phyloP scores from a whole-genome alignment of 2,329 filamentous ascomycete genomes.

The Aspergillus costaricaensis region DNA sequence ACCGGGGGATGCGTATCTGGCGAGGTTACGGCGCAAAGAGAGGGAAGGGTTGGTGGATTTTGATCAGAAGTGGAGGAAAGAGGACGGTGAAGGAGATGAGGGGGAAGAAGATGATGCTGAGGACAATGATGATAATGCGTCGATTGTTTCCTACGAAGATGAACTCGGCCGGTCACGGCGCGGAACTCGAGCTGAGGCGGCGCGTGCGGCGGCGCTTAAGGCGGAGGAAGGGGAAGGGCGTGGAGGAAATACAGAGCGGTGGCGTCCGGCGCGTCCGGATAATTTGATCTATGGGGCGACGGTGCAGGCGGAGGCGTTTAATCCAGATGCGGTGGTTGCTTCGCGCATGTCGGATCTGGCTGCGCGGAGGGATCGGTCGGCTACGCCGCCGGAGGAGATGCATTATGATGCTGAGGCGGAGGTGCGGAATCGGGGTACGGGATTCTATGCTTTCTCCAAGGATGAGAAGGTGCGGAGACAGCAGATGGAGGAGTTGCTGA shows the following conservation, averaged over 20 bases:
- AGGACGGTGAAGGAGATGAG: conserved; percentile 45
- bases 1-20: conserved; percentile 43
- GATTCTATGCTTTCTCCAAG: conserved; percentile 85
- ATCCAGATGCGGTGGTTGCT: conserved; percentile 64
- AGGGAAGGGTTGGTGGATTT: conserved; percentile 76
- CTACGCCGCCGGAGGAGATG: conserved; percentile 74
- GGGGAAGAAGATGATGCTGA: conserved; percentile 42
- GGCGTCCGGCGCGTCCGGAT: conserved; percentile 58
- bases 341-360: conserved; percentile 78
- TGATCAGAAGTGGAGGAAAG: conserved; percentile 90
- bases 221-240: conserved; percentile 26
- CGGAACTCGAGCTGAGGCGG: conserved; percentile 69
- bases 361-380: conserved; percentile 72
- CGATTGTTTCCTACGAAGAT: conserved; percentile 83
- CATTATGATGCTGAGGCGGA: conserved; percentile 88
- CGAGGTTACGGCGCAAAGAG: conserved; percentile 62
- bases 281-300: conserved; percentile 82
- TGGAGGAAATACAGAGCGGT: conserved; percentile 24
- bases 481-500: conserved; percentile 76
- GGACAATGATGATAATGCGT: conserved; percentile 52
- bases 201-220: conserved; percentile 61
- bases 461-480: conserved; percentile 66
- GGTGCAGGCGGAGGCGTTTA: conserved; percentile 81
- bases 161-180: conserved; percentile 84
- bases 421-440: conserved; percentile 82